Base-by-base conservation (phyloP, 2,329 filamentous ascomycete genomes). In the Rhinocladiella similis region DNA sequence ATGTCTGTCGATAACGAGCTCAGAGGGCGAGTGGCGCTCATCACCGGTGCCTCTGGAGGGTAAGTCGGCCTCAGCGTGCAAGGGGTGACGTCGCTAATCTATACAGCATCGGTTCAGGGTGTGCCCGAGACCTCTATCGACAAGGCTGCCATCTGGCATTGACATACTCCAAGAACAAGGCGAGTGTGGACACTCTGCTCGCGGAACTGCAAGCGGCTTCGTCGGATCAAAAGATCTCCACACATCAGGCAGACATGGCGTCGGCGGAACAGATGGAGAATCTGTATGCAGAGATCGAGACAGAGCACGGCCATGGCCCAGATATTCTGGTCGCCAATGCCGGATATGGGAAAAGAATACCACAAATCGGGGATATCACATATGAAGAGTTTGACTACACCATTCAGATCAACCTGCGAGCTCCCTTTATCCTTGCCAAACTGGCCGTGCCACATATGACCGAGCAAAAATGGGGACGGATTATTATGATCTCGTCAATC, bases 241-340 rank as follows among this genome's bases (percentile, higher is more conserved):
- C 75, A 3, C 83, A 88, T 69, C 73, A 81, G 64, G 80, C 83
- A 14, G 83, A 88, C 64, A 79, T 87, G 56, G 76, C 75, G 14
- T 77, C 76, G 6, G 74, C 79, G 3, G 76, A 77, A 5, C 79
- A 82, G 46, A 80, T 86, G 29, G 69, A 78, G 41, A 66, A 69
- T 3, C 76, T 88, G 62, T 85, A 84, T 54, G 63, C 22, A 16
- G 43, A 46, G 43, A 46, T 46, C 25, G 43, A 46, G 20, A 27
- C 43, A 46, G 19, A 46, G 19, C 43, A 46, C 25, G 43, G 43
- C 5, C 43, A 46, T 27, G 74, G 75, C 2, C 82, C 83, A 0
- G 83, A 87, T 64, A 86, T 89, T 19, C 73, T 88, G 2, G 70
- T 89, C 27, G 82, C 80, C 9, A 89, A 89, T 65, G 86, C 86